Evolutionary conservation across 192 early-diverging fungal species (phyloP).

Genomic region (Gonapodya prolifera): DNA sequence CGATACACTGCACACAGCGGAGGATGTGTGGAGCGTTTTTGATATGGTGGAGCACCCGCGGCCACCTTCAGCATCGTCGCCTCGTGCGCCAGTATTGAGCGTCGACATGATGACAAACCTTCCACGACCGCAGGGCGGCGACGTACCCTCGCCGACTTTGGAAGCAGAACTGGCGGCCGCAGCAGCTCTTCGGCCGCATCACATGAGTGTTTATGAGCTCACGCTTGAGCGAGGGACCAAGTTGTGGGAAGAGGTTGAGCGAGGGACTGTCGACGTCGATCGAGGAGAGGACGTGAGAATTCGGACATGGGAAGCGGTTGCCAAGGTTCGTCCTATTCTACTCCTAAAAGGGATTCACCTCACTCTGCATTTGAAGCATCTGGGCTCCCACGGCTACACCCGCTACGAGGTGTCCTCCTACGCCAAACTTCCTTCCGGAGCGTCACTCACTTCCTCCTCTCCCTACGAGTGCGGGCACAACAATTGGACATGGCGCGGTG

Average conservation of each 20-base stretch:
- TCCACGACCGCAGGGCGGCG: constrained; percentile 16
- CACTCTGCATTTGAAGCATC: constrained; percentile 20
- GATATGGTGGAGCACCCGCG: constrained; percentile 14
- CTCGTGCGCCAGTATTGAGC: constrained; percentile 12
- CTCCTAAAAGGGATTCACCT: no score
- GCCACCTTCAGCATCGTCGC: constrained; percentile 19
- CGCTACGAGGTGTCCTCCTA: constrained; percentile 45
- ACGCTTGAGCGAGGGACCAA: constrained; percentile 40
- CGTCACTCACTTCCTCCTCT: neutral
- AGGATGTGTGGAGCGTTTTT: neutral
- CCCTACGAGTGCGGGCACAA: constrained; percentile 21
- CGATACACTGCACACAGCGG: constrained; percentile 14
- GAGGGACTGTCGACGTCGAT: neutral
- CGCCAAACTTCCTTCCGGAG: neutral
- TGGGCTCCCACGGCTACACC: constrained; percentile 13
- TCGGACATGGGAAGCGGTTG: neutral
- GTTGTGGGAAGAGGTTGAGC: constrained; percentile 4
- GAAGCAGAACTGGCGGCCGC: constrained; percentile 21
- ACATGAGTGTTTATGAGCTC: constrained; percentile 41
- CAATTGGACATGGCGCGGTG: constrained; percentile 33
- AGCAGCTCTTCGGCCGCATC: constrained; percentile 12
- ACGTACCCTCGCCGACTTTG: constrained; percentile 19
- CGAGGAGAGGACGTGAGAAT: neutral
- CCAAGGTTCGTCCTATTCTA: neutral
- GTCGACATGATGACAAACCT: constrained; percentile 41